A percentile compares a stretch with the other conserved stretches of the same genome.
Evolutionary conservation across 169 alveolate species (phyloP).

Genomic region (Plasmodium coatneyi): DNA sequence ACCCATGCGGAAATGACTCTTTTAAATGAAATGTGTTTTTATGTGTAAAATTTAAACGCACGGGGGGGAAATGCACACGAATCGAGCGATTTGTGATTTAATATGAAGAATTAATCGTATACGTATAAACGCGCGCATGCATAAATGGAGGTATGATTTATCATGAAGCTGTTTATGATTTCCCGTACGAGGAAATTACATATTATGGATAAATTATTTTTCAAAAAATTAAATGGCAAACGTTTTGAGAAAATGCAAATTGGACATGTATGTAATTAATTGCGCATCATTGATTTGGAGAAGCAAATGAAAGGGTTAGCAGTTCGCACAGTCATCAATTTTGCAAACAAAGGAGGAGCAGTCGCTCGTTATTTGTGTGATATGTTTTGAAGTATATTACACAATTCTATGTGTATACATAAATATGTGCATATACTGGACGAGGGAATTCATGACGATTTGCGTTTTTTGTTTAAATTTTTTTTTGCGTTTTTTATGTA

Average conservation of each 20-base stretch:
- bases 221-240: neutral
- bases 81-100: neutral
- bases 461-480: neutral
- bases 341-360: neutral
- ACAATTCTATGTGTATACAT: neutral
- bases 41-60: neutral
- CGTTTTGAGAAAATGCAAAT: neutral
- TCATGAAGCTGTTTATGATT: neutral
- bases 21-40: neutral
- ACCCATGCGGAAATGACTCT: neutral
- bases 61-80: neutral
- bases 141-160: neutral
- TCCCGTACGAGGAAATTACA: neutral
- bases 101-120: neutral
- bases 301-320: neutral
- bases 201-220: neutral
- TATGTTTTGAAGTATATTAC: neutral
- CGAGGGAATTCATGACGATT: neutral
- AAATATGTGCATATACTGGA: neutral
- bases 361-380: neutral
- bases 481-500: neutral
- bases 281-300: neutral
- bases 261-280: neutral
- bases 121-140: neutral
- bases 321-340: neutral